Percentiles rank a stretch among this genome's conserved stretches.
These are phyloP conservation scores for Phialophora verrucosa DNA, from an alignment of 2,329 filamentous ascomycete species.

Conservation along the genomic window DNA sequence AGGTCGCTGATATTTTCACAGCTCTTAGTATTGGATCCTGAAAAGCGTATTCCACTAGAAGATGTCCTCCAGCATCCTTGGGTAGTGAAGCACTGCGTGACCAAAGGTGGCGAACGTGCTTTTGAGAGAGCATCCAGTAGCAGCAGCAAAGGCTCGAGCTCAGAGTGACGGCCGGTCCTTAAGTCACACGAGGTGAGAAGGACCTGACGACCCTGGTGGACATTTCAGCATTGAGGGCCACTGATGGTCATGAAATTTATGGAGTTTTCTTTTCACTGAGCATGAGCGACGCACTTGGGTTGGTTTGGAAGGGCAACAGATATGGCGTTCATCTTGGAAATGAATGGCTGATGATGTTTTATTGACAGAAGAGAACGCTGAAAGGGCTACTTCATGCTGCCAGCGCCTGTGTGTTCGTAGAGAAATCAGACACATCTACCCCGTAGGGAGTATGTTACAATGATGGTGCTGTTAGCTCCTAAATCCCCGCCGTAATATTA, in stretches of 20 bases:
- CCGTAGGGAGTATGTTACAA: no score
- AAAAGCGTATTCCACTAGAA: constrained; percentile 88
- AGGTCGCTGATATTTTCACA: constrained; percentile 46
- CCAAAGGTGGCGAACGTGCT: constrained; percentile 37
- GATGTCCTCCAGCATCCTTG: constrained; percentile 90
- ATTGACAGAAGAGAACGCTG: neutral
- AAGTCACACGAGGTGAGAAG: neutral
- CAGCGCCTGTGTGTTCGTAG: neutral
- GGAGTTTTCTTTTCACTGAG: constrained; percentile 14
- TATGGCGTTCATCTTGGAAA: neutral
- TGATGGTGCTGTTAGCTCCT: neutral
- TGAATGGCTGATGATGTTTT: neutral
- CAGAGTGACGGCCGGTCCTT: constrained; percentile 1
- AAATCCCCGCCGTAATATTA: neutral
- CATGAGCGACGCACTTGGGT: constrained; percentile 11
- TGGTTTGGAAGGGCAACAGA: neutral
- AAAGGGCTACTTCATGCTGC: neutral
- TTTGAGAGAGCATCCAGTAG: constrained; percentile 26
- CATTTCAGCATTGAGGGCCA: constrained; percentile 6
- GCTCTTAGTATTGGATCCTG: constrained; percentile 89
- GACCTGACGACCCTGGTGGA: neutral
- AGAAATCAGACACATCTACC: neutral
- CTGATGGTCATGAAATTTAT: constrained; percentile 16
- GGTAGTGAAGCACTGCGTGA: constrained; percentile 87
- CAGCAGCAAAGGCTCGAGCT: constrained; percentile 22